Base-by-base conservation (phyloP, 495 filamentous ascomycete species). In the Penicillium manginii region DNA sequence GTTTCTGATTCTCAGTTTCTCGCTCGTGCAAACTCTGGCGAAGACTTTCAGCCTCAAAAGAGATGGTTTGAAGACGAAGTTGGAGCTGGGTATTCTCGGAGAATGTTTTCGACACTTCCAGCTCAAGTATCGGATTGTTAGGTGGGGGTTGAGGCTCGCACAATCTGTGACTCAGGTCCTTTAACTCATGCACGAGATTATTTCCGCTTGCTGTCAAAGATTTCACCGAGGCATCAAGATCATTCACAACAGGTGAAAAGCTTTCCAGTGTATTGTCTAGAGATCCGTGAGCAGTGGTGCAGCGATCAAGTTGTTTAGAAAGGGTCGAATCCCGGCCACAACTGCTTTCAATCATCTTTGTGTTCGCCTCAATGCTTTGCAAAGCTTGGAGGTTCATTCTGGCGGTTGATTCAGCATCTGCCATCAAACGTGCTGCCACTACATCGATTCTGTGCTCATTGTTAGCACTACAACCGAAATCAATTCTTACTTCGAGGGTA, bases 61-160 rank as follows among this genome's bases (percentile, higher is more conserved):
- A 59, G 5, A 60, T 4, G 14, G 60, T 43, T 21, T 77, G 60
- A 21, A 74, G 45, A 26, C 53, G 60, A 26, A 60, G 42, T 46
- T 76, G 63, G 10, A 78, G 50, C 42, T 62, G 52, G 2, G 65
- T 29, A 22, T 70, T 71, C 47, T 74, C 67, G 1, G 52, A 42
- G 4, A 65, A 56, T 18, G 66, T 62, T 2, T 50, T 50, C 15
- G 55, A 52, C 10, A 63, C 1, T 46, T 66, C 61, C 35, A 19
- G 19, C 10, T 65, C 60, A 0, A 65, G 32, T 4, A 42, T 32
- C 2, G 57, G 56, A 15, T 66, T 59, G 3, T 52, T 53, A 17
- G 62, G 54, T 14, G 52, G 59, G 15, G 60, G 45, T 43, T 66
- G 65, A 15, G 58, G 56, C 17, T 73, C 68, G 4, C 48, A 52